Percentiles rank a stretch among this genome's conserved stretches.
Conservation (phyloP, 306 rosid species). For the Quercus mongolica region DNA sequence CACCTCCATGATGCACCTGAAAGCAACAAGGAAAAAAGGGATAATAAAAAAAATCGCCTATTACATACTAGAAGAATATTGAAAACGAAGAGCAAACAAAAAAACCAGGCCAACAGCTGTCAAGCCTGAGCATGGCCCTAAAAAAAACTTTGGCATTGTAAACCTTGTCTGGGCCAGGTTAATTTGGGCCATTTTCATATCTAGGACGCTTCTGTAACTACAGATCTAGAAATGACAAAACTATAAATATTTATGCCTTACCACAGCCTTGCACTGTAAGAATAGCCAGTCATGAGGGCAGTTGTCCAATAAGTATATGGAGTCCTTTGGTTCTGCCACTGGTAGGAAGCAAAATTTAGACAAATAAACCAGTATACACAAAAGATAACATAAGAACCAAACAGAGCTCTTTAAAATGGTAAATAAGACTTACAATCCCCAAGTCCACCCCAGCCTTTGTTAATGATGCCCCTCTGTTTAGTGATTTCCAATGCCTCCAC, state of each 20-base stretch:
- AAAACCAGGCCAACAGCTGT: neutral
- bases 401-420: neutral
- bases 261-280: conserved; percentile 99
- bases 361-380: conserved; percentile 5
- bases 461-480: conserved; percentile 95
- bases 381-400: neutral
- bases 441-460: conserved; percentile 99
- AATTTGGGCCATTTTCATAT: conserved; percentile 8
- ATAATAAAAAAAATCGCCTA: neutral
- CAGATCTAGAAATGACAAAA: conserved; percentile 6
- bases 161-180: neutral
- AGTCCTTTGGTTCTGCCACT: conserved; percentile 92
- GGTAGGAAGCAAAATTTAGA: conserved; percentile 37
- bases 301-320: conserved; percentile 79
- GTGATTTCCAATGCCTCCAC: conserved; percentile 85
- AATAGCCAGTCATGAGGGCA: conserved; percentile 97
- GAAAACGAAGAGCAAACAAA: neutral
- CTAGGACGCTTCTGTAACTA: neutral
- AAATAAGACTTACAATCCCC: conserved; percentile 66
- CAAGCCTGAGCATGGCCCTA: conserved; percentile 2
- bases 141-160: neutral
- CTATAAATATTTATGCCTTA: conserved; percentile 36
- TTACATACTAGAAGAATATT: neutral
- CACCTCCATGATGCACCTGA: conserved; percentile 99
- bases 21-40: conserved; percentile 1